A percentile compares a stretch with the other conserved stretches of the same genome.
phyloP scores from a whole-genome alignment of 2,329 filamentous ascomycete species.

The Cladosporium sp. region DNA sequence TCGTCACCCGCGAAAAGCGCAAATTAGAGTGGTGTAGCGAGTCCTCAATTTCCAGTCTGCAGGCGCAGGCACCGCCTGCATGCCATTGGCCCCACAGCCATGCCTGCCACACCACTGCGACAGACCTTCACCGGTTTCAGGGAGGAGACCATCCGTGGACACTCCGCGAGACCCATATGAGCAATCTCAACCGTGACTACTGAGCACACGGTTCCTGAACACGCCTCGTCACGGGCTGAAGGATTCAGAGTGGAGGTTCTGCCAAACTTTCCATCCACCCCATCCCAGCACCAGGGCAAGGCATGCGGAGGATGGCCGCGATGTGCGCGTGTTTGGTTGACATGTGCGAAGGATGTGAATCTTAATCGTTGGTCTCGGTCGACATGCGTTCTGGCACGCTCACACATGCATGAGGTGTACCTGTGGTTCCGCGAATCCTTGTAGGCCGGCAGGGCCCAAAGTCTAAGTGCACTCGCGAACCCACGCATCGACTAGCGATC shows the following conservation, averaged over 20 bases:
- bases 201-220: background rate
- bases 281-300: background rate
- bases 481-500: slow-evolving; percentile 8
- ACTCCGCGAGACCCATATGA: slow-evolving; percentile 12
- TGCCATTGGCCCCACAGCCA: slow-evolving; percentile 19
- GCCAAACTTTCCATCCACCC: background rate
- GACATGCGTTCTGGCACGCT: background rate
- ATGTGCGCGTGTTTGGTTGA: background rate
- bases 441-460: slow-evolving; percentile 8
- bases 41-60: slow-evolving; percentile 12
- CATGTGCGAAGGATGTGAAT: background rate
- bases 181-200: slow-evolving; percentile 12
- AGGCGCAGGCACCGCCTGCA: slow-evolving; percentile 11
- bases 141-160: background rate
- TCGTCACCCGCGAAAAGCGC: slow-evolving; percentile 9
- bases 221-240: slow-evolving; percentile 11
- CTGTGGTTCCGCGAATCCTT: slow-evolving; percentile 15
- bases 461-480: background rate
- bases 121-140: slow-evolving; percentile 16
- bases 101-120: slow-evolving; percentile 16
- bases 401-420: background rate
- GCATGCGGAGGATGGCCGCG: background rate
- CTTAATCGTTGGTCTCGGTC: background rate
- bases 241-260: background rate
- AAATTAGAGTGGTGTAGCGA: slow-evolving; percentile 10